Percentiles rank a stretch among this genome's conserved stretches.
These are phyloP conservation scores for Boletus subcaerulescens DNA, from an alignment of 768 basidiomycete genomes.

Conservation along the genomic window DNA sequence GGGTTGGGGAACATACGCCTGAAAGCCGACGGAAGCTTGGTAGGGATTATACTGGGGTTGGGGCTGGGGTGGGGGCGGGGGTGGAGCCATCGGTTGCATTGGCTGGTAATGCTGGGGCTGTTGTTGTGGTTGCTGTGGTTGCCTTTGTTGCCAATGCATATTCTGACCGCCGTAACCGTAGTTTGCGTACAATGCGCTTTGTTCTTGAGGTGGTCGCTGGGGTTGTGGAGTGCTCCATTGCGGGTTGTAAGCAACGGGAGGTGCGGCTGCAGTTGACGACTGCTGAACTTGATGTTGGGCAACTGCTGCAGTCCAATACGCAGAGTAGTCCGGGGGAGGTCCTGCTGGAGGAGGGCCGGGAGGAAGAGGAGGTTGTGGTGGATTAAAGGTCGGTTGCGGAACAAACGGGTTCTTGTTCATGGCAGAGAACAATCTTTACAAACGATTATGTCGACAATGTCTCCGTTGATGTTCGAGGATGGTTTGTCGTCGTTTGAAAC, in stretches of 20 bases:
- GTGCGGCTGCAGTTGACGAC: constrained; percentile 34
- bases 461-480: constrained; percentile 7
- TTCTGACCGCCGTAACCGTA: constrained; percentile 83
- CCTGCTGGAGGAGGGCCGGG: constrained; percentile 77
- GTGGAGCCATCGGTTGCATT: constrained; percentile 50
- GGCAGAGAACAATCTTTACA: constrained; percentile 4
- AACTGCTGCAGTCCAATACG: constrained; percentile 69
- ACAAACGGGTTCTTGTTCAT: constrained; percentile 90
- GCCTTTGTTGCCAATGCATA: constrained; percentile 62
- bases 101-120: constrained; percentile 46
- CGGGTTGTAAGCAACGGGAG: constrained; percentile 49
- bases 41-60: constrained; percentile 73
- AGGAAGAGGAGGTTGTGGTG: constrained; percentile 74
- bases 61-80: constrained; percentile 51
- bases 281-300: constrained; percentile 42
- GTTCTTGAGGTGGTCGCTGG: constrained; percentile 68
- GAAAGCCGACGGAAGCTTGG: constrained; percentile 64
- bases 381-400: constrained; percentile 63
- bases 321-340: constrained; percentile 71
- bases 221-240: constrained; percentile 68
- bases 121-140: constrained; percentile 54
- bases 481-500: constrained; percentile 23
- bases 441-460: constrained; percentile 10
- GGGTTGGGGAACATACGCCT: constrained; percentile 64
- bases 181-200: constrained; percentile 84